Conservation (phyloP, 768 basidiomycete species). For the Paxillus rubicundulus region DNA sequence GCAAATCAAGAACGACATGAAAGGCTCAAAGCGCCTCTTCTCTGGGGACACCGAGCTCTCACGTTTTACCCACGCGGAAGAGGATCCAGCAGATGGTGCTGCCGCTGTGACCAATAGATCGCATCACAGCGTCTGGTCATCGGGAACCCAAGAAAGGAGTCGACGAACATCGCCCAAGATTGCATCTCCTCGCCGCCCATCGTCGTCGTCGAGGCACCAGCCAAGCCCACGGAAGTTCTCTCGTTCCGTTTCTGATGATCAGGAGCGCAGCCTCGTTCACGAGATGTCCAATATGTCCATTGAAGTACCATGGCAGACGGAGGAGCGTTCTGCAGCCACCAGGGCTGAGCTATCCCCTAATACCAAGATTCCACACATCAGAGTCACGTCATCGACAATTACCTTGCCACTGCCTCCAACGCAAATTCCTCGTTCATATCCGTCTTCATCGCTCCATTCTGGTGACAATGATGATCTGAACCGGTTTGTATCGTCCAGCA, state of each 20-base stretch:
- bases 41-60: constrained; percentile 63
- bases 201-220: constrained; percentile 36
- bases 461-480: constrained; percentile 71
- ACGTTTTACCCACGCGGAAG: constrained; percentile 29
- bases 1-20: constrained; percentile 77
- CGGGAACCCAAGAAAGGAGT: constrained; percentile 27
- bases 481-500: constrained; percentile 88
- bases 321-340: constrained; percentile 14
- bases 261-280: constrained; percentile 39
- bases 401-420: constrained; percentile 34
- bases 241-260: constrained; percentile 41
- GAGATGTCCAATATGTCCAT: constrained; percentile 46
- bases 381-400: constrained; percentile 27
- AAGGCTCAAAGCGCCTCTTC: constrained; percentile 65
- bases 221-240: constrained; percentile 44
- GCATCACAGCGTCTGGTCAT: constrained; percentile 29
- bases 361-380: constrained; percentile 24
- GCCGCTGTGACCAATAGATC: constrained; percentile 17
- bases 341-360: constrained; percentile 4
- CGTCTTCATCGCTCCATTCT: constrained; percentile 50
- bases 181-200: constrained; percentile 31
- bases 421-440: constrained; percentile 37
- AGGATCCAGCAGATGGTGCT: constrained; percentile 12
- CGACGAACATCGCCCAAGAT: constrained; percentile 23
- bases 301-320: constrained; percentile 34